Conservation (phyloP, 768 basidiomycete genomes). For the Boletus fagicola region DNA sequence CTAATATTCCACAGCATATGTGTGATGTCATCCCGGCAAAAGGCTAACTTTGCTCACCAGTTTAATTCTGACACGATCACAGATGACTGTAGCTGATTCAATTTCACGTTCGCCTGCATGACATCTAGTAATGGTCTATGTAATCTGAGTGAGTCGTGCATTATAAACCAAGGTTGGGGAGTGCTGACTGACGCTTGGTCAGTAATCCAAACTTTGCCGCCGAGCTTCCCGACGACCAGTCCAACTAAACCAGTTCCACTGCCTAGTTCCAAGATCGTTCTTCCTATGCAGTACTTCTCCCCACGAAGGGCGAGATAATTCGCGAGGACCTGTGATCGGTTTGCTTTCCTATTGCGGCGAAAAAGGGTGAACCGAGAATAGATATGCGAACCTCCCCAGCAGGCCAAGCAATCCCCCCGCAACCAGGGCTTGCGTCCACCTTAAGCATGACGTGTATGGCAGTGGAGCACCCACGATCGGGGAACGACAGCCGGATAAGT, state of each 20-base stretch:
- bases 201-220: slow-evolving; percentile 73
- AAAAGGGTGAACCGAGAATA: neutral
- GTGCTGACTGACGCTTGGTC: slow-evolving; percentile 77
- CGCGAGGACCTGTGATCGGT: slow-evolving; percentile 62
- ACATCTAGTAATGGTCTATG: slow-evolving; percentile 71
- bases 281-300: slow-evolving; percentile 46
- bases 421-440: slow-evolving; percentile 82
- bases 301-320: slow-evolving; percentile 67
- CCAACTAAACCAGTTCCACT: slow-evolving; percentile 95
- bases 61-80: slow-evolving; percentile 72
- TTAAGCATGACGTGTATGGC: slow-evolving; percentile 42
- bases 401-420: slow-evolving; percentile 91
- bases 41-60: slow-evolving; percentile 53
- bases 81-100: slow-evolving; percentile 56
- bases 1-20: slow-evolving; percentile 36
- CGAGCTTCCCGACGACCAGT: slow-evolving; percentile 70
- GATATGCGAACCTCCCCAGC: slow-evolving; percentile 70
- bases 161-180: slow-evolving; percentile 11
- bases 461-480: slow-evolving; percentile 7
- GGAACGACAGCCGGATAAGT: slow-evolving; percentile 44
- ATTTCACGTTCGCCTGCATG: slow-evolving; percentile 69
- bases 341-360: neutral
- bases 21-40: slow-evolving; percentile 1
- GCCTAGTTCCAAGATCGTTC: slow-evolving; percentile 76
- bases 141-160: slow-evolving; percentile 13